phyloP scores from a whole-genome alignment of 2,329 filamentous ascomycete genomes.

The Meredithiella fracta region DNA sequence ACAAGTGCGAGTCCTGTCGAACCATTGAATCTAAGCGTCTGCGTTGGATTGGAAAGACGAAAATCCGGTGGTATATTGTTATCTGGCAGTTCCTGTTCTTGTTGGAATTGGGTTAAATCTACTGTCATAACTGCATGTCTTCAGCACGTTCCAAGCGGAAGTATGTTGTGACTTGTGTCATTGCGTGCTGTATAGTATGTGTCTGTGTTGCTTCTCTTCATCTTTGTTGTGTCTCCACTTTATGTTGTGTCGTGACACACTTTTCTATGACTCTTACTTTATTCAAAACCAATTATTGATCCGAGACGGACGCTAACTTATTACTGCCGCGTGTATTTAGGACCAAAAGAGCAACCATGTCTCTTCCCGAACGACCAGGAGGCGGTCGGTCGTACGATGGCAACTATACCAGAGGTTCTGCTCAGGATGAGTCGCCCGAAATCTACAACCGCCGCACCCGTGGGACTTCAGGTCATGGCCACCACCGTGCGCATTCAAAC shows the following conservation, averaged over 20 bases:
- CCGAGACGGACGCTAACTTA: conserved; percentile 1
- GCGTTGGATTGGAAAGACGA: no score
- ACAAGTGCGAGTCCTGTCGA: no score
- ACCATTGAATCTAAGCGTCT: no score
- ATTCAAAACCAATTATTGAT: not conserved
- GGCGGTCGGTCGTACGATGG: conserved; percentile 44
- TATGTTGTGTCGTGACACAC: not conserved
- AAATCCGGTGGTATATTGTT: not conserved
- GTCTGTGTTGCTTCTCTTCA: not conserved
- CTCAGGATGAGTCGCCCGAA: conserved; percentile 49
- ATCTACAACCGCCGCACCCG: conserved; percentile 47
- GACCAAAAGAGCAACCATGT: conserved; percentile 29
- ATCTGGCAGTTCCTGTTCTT: not conserved
- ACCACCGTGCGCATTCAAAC: conserved; percentile 40
- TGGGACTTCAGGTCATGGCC: conserved; percentile 25
- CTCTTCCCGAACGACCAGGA: conserved; percentile 48
- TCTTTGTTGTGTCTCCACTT: not conserved
- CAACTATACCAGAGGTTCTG: conserved; percentile 51
- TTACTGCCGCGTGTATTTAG: not conserved
- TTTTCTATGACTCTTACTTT: not conserved
- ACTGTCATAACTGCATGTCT: no score
- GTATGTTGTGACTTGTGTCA: not conserved
- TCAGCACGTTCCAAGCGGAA: not conserved
- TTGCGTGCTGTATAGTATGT: not conserved
- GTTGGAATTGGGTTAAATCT: no score